Evolutionary conservation across 805 yeast species (phyloP), one percentile per base, ranked within the genome.

Genomic region (Saturnispora hagleri): DNA sequence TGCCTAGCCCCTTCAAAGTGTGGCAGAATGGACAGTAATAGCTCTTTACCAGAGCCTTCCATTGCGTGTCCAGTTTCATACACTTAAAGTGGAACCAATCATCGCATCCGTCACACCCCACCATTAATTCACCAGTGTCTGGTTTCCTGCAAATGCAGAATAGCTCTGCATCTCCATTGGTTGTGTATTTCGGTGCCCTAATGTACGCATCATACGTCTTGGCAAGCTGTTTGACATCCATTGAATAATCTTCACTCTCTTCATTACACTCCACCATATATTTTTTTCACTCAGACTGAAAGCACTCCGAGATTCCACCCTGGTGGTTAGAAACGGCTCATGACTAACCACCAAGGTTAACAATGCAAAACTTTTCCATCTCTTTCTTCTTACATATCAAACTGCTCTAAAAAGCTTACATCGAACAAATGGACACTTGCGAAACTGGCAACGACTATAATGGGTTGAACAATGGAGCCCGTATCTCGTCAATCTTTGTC

Each of bases 81-180:
- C 97, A 90, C 45, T 69, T 70, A 66, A 89, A 87, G 67, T 90
- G 97, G 62, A 76, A 90, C 97, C 97, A 90, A 53, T 88, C 96
- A 61, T 89, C 96, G 67, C 97, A 90, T 5, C 88, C 90, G 63
- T 89, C 97, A 64, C 97, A 89, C 0, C 86, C 88, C n/a, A 90
- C 85, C 97, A 90, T 90, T 63, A 89, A 69, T 53, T 80, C 82
- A 1, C 90, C 93, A 53, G 76, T 73, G 60, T 90, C 97, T 0
- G 89, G 84, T 54, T 75, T 76, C 38, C 93, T 74, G 64, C 97
- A 89, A 0, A 82, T 68, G 63, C 97, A 89, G 60, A 74, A 89
- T 6, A 86, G 69, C 58, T 83, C 87, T 4, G 28, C 55, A 56
- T 82, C 86, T 22, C 82, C 72, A 57, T 76, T 71, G 22, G 71